These are phyloP conservation scores for Perkinsus marinus DNA, from an alignment of 169 alveolate species.

Conservation along the genomic window DNA sequence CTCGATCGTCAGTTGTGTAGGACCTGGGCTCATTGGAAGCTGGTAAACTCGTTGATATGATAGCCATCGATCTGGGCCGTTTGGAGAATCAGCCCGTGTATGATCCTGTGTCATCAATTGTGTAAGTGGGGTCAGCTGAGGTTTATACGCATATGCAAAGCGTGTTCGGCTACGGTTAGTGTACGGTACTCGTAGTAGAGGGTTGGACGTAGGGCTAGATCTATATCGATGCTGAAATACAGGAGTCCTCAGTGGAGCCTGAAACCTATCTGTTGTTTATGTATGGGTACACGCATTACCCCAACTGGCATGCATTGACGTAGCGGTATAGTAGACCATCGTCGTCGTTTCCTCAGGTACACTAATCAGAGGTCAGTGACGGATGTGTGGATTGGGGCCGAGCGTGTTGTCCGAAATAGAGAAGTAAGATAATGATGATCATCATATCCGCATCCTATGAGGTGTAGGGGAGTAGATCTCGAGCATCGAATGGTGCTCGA, in stretches of 20 bases:
- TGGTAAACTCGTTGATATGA: constrained; percentile 7
- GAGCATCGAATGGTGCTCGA: not conserved
- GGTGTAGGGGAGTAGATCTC: not conserved
- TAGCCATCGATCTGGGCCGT: constrained; percentile 6
- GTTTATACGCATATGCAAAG: not conserved
- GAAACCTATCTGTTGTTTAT: not conserved
- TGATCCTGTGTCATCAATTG: constrained; percentile 5
- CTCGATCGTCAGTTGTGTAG: not conserved
- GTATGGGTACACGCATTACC: not conserved
- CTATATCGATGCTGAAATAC: not conserved
- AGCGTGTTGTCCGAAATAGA: not conserved
- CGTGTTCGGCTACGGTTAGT: not conserved
- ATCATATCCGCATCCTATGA: not conserved
- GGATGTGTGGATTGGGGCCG: constrained; percentile 12
- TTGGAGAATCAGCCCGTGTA: not conserved
- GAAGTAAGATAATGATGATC: not conserved
- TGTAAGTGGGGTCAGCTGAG: not conserved
- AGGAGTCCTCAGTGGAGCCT: not conserved
- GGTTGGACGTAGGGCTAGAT: not conserved
- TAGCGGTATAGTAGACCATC: not conserved
- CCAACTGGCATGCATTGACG: not conserved
- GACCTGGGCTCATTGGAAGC: not conserved
- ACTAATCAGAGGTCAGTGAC: not conserved
- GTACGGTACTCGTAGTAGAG: too few relatives aligned
- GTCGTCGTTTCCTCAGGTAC: not conserved